Conservation (phyloP, 2,329 filamentous ascomycete species). For the Beauveria sp. region DNA sequence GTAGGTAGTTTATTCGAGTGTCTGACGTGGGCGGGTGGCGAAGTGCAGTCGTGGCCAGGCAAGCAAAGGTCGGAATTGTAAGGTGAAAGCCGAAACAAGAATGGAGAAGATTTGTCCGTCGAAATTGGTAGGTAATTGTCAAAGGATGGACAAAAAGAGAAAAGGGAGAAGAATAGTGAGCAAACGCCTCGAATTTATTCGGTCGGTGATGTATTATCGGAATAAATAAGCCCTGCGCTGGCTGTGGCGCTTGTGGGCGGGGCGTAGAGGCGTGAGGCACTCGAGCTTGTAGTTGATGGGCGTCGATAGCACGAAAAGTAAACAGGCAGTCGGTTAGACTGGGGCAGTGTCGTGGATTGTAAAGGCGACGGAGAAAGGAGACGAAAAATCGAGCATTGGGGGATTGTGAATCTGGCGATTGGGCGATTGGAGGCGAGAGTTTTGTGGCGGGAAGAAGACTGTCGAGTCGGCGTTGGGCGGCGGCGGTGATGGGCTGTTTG, state of each 20-base stretch:
- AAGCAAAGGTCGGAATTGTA: too few species aligned
- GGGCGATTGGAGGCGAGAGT: not conserved
- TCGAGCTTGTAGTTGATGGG: not conserved
- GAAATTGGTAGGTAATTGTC: too few species aligned
- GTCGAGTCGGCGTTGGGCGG: not conserved
- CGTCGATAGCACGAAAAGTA: not conserved
- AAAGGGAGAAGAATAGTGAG: not conserved
- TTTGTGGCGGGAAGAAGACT: not conserved
- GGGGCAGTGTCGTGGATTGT: not conserved
- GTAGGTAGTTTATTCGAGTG: too few species aligned
- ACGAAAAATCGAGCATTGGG: not conserved
- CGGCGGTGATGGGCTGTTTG: not conserved
- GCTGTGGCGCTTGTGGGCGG: constrained; percentile 8
- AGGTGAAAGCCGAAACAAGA: too few species aligned
- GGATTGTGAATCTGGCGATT: not conserved
- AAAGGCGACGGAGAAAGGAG: not conserved
- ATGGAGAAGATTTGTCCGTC: too few species aligned
- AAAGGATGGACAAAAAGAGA: not conserved
- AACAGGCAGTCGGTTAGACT: not conserved
- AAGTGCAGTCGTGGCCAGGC: not conserved
- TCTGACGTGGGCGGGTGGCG: constrained; percentile 11
- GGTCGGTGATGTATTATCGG: not conserved
- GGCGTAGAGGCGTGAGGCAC: not conserved
- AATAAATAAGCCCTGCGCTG: constrained; percentile 1
- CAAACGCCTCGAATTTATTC: not conserved